These are phyloP conservation scores for Apiospora pterosperma DNA, from an alignment of 2,329 filamentous ascomycete species.

Conservation along the genomic window DNA sequence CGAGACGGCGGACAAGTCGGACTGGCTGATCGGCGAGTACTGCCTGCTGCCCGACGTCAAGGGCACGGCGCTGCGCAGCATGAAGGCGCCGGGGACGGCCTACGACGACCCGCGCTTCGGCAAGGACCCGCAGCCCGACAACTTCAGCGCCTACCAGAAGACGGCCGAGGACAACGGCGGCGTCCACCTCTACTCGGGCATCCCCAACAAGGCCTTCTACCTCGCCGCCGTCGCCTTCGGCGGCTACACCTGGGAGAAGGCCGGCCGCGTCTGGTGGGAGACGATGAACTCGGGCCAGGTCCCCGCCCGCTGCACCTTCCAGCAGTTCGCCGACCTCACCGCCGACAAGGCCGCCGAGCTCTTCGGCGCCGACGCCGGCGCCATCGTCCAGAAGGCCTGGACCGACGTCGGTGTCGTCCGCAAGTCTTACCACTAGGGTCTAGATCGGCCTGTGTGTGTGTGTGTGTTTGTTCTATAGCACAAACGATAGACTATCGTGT, in stretches of 20 bases:
- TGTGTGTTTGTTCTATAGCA: too few relatives aligned
- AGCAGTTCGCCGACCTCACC: conserved; percentile 47
- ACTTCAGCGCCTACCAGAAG: conserved; percentile 40
- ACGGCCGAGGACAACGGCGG: conserved; percentile 47
- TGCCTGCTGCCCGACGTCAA: conserved; percentile 49
- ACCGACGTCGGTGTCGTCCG: conserved; percentile 41
- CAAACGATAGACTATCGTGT: not conserved
- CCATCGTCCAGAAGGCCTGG: conserved; percentile 44
- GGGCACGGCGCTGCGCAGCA: conserved; percentile 48
- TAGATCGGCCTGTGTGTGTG: too few relatives aligned
- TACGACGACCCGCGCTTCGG: conserved; percentile 51
- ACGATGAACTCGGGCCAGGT: conserved; percentile 42
- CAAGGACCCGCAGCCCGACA: conserved; percentile 49
- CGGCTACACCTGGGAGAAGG: conserved; percentile 52
- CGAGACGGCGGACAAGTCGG: conserved; percentile 40
- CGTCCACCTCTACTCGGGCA: conserved; percentile 54
- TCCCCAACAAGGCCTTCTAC: conserved; percentile 57
- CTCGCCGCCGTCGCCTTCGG: conserved; percentile 44
- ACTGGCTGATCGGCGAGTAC: conserved; percentile 54
- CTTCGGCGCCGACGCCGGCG: conserved; percentile 38
- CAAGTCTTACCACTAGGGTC: conserved; percentile 19
- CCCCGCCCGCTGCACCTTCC: conserved; percentile 37
- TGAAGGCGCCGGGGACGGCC: conserved; percentile 51
- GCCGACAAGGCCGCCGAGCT: conserved; percentile 41
- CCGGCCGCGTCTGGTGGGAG: conserved; percentile 51